phyloP scores from a whole-genome alignment of 108 stramenopile species.

The Stephanodiscus triporus region DNA sequence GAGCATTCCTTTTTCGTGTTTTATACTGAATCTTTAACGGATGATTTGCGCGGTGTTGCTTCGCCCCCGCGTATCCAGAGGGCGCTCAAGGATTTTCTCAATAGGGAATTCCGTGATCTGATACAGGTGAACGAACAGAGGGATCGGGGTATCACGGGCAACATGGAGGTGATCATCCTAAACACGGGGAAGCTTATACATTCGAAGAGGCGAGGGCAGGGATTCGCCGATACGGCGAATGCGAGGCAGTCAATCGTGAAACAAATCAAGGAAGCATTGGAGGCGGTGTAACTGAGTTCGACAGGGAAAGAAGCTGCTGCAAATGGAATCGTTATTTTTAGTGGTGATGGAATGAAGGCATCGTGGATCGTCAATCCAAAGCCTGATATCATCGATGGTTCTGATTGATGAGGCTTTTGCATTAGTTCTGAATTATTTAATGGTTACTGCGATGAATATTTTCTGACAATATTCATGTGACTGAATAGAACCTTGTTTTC shows the following conservation, averaged over 20 bases:
- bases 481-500: too few species aligned
- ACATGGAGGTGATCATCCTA: constrained; percentile 56
- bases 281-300: constrained; percentile 15
- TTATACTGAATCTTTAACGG: too few species aligned
- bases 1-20: background rate
- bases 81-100: constrained; percentile 34
- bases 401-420: background rate
- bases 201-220: constrained; percentile 49
- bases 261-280: constrained; percentile 44
- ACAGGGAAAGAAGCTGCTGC: background rate
- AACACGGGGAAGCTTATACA: constrained; percentile 53
- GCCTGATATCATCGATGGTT: constrained; percentile 8
- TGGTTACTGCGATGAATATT: background rate
- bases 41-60: too few species aligned
- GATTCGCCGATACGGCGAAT: constrained; percentile 29
- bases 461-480: too few species aligned
- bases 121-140: constrained; percentile 41
- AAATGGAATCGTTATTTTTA: background rate
- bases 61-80: too few species aligned
- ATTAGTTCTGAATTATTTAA: background rate
- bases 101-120: constrained; percentile 33
- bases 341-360: constrained; percentile 9
- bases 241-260: constrained; percentile 45
- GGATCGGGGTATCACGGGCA: constrained; percentile 57
- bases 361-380: background rate